phyloP scores from a whole-genome alignment of 139 green algal species.

The Diplosphaera chodatii region DNA sequence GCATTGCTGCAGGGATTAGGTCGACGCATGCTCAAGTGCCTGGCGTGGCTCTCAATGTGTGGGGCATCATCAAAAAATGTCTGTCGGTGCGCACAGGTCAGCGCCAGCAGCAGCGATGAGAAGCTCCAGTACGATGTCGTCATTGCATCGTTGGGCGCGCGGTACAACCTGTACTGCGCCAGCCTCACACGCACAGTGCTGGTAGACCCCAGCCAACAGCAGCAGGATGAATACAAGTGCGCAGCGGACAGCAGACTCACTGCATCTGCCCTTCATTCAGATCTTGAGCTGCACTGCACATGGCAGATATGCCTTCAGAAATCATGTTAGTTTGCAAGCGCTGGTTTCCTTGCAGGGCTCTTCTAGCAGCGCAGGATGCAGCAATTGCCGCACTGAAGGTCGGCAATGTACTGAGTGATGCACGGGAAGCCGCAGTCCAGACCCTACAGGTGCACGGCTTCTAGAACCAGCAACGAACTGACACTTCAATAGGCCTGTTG shows the following conservation, averaged over 20 bases:
- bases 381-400: constrained; percentile 67
- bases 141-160: constrained; percentile 27
- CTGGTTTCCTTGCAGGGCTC: background rate
- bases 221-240: constrained; percentile 69
- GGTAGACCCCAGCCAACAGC: constrained; percentile 75
- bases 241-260: background rate
- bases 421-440: constrained; percentile 62
- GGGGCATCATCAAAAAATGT: too few species aligned
- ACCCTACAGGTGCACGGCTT: constrained; percentile 32
- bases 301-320: too few species aligned
- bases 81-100: too few species aligned
- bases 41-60: too few species aligned
- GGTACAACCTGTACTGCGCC: constrained; percentile 89
- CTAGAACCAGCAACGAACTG: too few species aligned
- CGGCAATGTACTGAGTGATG: constrained; percentile 53
- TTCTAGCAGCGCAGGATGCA: constrained; percentile 59
- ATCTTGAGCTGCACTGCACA: too few species aligned
- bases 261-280: too few species aligned
- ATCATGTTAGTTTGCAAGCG: too few species aligned
- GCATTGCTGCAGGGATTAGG: too few species aligned
- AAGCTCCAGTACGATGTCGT: constrained; percentile 61
- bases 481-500: too few species aligned
- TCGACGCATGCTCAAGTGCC: too few species aligned
- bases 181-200: constrained; percentile 88
- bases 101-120: constrained; percentile 34